Percentiles rank a stretch among this genome's conserved stretches.
Evolutionary conservation across 257 asterid genomes (phyloP).

Genomic region (Schizonepeta tenuifolia): DNA sequence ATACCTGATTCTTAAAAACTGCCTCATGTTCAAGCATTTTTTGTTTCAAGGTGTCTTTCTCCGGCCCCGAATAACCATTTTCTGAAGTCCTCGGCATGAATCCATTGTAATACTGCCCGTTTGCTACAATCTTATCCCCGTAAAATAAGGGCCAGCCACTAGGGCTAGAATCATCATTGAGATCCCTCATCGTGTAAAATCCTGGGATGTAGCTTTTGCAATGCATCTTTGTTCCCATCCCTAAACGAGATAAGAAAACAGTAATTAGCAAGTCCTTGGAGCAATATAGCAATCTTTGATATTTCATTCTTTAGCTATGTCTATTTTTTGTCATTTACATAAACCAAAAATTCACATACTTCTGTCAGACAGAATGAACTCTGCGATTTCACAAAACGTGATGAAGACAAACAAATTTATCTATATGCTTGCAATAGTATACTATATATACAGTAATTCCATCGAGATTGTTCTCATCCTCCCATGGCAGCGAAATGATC

Average conservation of each 20-base stretch:
- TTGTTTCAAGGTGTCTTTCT: constrained; percentile 77
- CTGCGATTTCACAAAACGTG: not conserved
- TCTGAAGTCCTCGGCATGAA: constrained; percentile 48
- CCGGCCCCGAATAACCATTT: constrained; percentile 60
- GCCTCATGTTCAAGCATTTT: constrained; percentile 97
- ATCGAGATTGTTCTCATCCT: not conserved
- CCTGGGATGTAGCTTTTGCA: constrained; percentile 70
- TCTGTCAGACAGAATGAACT: not conserved
- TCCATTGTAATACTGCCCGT: constrained; percentile 70
- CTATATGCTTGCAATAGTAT: not conserved
- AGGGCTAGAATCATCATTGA: constrained; percentile 79
- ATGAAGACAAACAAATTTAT: not conserved
- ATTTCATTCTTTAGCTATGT: not conserved
- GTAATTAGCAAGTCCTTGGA: constrained; percentile 8
- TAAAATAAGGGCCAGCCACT: constrained; percentile 77
- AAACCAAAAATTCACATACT: not conserved
- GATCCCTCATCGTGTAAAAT: constrained; percentile 82
- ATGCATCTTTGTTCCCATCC: constrained; percentile 86
- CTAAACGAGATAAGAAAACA: constrained; percentile 45
- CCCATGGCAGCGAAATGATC: not conserved
- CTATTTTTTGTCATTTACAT: not conserved
- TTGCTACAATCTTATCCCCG: constrained; percentile 54
- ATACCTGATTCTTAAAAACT: constrained; percentile 85
- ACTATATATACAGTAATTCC: not conserved
- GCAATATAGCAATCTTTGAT: not conserved